Percentiles rank a stretch among this genome's conserved stretches.
Evolutionary conservation across 1,139 yeast genomes (phyloP).

Genomic region (Geotrichum carabidarum): DNA sequence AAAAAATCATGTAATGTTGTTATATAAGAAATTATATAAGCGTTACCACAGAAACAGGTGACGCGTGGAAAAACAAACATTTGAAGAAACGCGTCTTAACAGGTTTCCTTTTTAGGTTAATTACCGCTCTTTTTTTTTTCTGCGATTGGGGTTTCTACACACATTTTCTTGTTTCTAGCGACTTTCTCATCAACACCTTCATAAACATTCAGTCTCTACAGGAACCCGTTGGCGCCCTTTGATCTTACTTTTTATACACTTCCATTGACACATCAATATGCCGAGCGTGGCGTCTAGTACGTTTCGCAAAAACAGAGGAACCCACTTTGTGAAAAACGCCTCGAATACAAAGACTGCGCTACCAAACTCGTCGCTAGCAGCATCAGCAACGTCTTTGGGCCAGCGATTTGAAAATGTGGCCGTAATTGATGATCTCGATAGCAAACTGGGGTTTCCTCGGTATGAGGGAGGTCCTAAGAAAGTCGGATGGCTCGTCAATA

Average conservation of each 20-base stretch:
- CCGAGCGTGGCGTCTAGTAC: slow-evolving; percentile 2
- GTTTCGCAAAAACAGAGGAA: slow-evolving; percentile 13
- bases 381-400: slow-evolving; percentile 19
- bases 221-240: too few species aligned
- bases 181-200: not conserved
- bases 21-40: too few species aligned
- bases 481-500: slow-evolving; percentile 83
- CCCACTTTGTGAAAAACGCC: slow-evolving; percentile 13
- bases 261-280: not conserved
- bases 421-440: slow-evolving; percentile 45
- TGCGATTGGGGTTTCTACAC: not conserved
- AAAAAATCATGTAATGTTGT: too few species aligned
- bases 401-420: slow-evolving; percentile 29
- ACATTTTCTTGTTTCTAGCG: not conserved
- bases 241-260: too few species aligned
- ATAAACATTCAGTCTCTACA: too few species aligned
- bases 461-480: slow-evolving; percentile 67
- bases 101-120: not conserved
- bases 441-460: slow-evolving; percentile 79
- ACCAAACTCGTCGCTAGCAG: not conserved
- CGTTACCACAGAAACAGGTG: not conserved
- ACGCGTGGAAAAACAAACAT: not conserved
- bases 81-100: slow-evolving; percentile 1
- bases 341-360: not conserved
- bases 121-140: not conserved